Evolutionary conservation across 495 filamentous ascomycete species (phyloP), one percentile per base, ranked within the genome.

Genomic region (Opeltia flavorubescens): DNA sequence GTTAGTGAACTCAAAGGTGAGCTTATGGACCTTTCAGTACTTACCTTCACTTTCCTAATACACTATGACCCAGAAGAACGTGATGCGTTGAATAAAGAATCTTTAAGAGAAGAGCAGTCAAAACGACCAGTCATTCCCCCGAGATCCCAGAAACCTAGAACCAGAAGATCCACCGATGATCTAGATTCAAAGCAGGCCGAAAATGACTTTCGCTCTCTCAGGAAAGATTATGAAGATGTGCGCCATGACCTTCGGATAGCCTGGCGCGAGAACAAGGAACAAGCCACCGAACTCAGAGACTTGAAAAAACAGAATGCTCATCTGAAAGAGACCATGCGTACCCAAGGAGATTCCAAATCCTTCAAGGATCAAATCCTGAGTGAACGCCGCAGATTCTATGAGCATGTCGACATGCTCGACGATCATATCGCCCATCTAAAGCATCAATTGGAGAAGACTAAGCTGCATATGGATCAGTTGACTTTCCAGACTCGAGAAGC

Each of bases 401-500:
- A 56, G 35, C 48, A 53, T n/a, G 43, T 49, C 26, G 48, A 56
- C 15, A 35, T 49, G 15, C 39, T 56, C n/a, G 51, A 56, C 13
- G 48, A 48, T 17, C 47, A 54, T 29, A 50, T 52, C 18, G 20
- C 36, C 0, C 46, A 54, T 20, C 50, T 57, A 1, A 39, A 52
- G 38, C 39, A 57, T 12, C 52, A 57, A 13, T 46, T 30, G 11
- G 28, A 46, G 1, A 54, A 55, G 35, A 46, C 46, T 1, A 48
- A 57, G 24, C 24, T 43, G 2, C 49, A 54, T 12, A 51, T 57
- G 49, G 44, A 47, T 11, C 46, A 38, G 13, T 26, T 52, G 23
- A 55, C 49, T 20, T 44, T 44, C 36, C 55, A 55, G 35, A 55
- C 52, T 4, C 40, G 52, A 21, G 55, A 55, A 39, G 55, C 55